These are phyloP conservation scores for Carallia pectinifolia DNA, from an alignment of 345 rosid genomes.

Conservation along the genomic window DNA sequence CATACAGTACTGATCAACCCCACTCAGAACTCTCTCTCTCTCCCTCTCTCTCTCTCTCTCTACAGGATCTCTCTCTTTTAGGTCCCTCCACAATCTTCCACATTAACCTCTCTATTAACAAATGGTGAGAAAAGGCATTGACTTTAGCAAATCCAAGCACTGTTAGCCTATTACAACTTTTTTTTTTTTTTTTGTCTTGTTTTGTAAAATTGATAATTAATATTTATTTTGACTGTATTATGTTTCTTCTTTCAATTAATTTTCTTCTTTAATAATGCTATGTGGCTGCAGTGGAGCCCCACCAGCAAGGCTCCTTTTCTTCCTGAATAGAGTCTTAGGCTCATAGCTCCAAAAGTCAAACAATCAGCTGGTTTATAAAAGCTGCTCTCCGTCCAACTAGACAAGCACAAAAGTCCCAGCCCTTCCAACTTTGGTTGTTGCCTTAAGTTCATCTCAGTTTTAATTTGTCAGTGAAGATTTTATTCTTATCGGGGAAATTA, in stretches of 20 bases:
- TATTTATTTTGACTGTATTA: not conserved
- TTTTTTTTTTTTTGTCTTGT: too few species aligned
- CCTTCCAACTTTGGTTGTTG: not conserved
- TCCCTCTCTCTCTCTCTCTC: conserved; percentile 19
- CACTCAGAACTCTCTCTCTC: conserved; percentile 26
- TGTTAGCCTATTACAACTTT: not conserved
- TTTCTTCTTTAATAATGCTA: not conserved
- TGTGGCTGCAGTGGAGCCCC: conserved; percentile 25
- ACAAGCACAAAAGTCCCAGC: not conserved
- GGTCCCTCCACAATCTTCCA: conserved; percentile 19
- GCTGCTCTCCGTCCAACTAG: conserved; percentile 43
- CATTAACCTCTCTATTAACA: conserved; percentile 21
- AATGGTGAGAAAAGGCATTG: conserved; percentile 61
- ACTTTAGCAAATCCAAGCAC: conserved; percentile 42
- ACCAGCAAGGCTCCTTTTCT: too few species aligned
- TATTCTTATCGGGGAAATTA: too few species aligned
- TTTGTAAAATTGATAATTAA: not conserved
- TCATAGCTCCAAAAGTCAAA: conserved; percentile 35
- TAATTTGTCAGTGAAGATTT: too few species aligned
- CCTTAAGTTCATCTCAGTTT: too few species aligned
- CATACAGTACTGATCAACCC: conserved; percentile 27
- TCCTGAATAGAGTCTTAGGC: too few species aligned
- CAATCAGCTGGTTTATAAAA: conserved; percentile 42
- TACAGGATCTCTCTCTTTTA: too few species aligned
- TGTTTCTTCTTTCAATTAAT: not conserved